phyloP scores from a whole-genome alignment of 805 yeast genomes.

The Babjeviella inositovora region DNA sequence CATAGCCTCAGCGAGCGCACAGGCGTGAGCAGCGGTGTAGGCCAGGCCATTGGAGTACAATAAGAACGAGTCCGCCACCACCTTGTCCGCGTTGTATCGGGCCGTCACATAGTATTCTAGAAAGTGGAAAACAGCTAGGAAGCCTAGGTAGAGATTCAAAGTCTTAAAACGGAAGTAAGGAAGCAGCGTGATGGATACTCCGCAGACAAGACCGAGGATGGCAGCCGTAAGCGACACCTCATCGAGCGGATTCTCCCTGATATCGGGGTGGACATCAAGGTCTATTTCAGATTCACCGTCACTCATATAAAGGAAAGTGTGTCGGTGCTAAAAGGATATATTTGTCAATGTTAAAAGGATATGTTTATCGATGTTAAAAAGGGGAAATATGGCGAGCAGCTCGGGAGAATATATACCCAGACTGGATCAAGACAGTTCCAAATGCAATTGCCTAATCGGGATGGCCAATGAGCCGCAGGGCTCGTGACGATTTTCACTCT shows the following conservation, averaged over 20 bases:
- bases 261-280: conserved; percentile 20
- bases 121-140: conserved; percentile 55
- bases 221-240: conserved; percentile 26
- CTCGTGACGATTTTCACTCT: too few relatives aligned
- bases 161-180: conserved; percentile 12
- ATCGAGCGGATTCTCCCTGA: conserved; percentile 21
- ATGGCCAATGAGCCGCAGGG: too few relatives aligned
- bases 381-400: too few relatives aligned
- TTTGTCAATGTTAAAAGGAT: too few relatives aligned
- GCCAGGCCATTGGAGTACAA: conserved; percentile 33
- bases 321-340: too few relatives aligned
- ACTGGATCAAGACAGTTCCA: too few relatives aligned
- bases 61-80: conserved; percentile 34
- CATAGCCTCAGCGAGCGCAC: conserved; percentile 34
- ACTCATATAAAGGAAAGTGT: too few relatives aligned
- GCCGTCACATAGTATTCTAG: conserved; percentile 77
- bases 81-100: conserved; percentile 46
- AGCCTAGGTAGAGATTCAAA: conserved; percentile 29
- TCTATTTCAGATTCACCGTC: too few relatives aligned
- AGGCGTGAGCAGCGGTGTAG: conserved; percentile 38
- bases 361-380: too few relatives aligned
- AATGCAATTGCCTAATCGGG: too few relatives aligned
- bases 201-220: conserved; percentile 23
- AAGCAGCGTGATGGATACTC: conserved; percentile 14
- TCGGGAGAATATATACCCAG: too few relatives aligned